A percentile compares a stretch with the other conserved stretches of the same genome.
Conservation (phyloP, 148 eudicot genomes). For the Rhododendron kiyosumense region DNA sequence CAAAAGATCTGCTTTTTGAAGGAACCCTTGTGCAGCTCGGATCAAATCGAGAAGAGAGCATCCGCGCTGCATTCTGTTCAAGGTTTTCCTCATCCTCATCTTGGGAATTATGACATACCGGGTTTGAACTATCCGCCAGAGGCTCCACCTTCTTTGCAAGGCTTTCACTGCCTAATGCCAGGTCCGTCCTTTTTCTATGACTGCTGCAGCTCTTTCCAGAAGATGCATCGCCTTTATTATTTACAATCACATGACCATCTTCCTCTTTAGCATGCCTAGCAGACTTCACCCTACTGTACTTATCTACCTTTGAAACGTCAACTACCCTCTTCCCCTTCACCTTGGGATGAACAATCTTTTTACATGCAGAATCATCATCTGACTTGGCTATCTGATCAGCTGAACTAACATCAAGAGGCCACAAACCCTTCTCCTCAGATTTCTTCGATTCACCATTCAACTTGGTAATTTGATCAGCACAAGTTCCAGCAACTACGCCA, state of each 20-base stretch:
- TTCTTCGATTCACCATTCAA: constrained; percentile 37
- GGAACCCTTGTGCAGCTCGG: constrained; percentile 71
- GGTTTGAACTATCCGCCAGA: constrained; percentile 22
- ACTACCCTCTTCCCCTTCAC: constrained; percentile 26
- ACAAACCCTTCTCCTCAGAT: constrained; percentile 37
- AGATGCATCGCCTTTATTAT: constrained; percentile 28
- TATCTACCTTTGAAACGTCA: constrained; percentile 25
- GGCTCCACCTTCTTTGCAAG: constrained; percentile 34
- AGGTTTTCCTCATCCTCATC: constrained; percentile 88
- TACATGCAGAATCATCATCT: constrained; percentile 17
- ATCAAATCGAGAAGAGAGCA: constrained; percentile 98
- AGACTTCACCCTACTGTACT: constrained; percentile 25
- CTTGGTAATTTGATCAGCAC: constrained; percentile 22
- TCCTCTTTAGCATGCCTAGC: constrained; percentile 26
- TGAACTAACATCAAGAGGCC: constrained; percentile 26
- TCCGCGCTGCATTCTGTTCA: constrained; percentile 92
- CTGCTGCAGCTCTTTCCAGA: constrained; percentile 34
- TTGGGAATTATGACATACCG: constrained; percentile 24
- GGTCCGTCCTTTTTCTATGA: constrained; percentile 41
- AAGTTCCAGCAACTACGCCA: constrained; percentile 14
- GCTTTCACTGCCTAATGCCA: constrained; percentile 24
- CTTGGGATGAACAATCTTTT: constrained; percentile 21
- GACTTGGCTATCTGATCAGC: constrained; percentile 19
- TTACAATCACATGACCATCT: constrained; percentile 30
- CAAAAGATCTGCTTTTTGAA: constrained; percentile 37